Evolutionary conservation across 2,329 filamentous ascomycete genomes (phyloP), one percentile per base, ranked within the genome.

Genomic region (Aquanectria penicillioides): DNA sequence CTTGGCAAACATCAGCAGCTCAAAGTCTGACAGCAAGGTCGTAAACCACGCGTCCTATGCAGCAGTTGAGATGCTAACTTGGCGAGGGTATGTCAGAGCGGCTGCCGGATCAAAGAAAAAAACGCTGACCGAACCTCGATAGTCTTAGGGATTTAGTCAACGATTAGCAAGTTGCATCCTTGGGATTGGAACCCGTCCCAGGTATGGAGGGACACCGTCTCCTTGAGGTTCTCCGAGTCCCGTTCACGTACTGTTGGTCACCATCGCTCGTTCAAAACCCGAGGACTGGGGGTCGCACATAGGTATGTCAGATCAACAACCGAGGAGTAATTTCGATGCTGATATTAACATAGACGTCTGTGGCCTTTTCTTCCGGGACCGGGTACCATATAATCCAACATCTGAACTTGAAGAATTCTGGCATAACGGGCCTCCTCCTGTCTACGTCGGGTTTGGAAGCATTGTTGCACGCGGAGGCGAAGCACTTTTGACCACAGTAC

Each of bases 131-230:
- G n/a, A 28, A 26, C 11, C 9, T 28, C 23, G 6, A 6, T 18
- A 52, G 48, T 3, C 48, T 52, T 3, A 93, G 93, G 23, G 93
- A 97, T 74, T 80, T 97, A 5, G 93, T 97, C 72, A 97, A 97
- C 71, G 84, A 87, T 9, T 97, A 96, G 70, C 23, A 25, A 10
- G 13, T 26, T 12, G 3, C n/a, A n/a, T n/a, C n/a, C n/a, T n/a
- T n/a, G n/a, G n/a, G n/a, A n/a, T n/a, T n/a, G n/a, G n/a, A n/a
- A n/a, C n/a, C n/a, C n/a, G n/a, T n/a, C n/a, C n/a, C n/a, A n/a
- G n/a, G n/a, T n/a, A n/a, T n/a, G n/a, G n/a, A n/a, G n/a, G n/a
- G n/a, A n/a, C n/a, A n/a, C n/a, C n/a, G n/a, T n/a, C n/a, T n/a
- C n/a, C n/a, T n/a, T n/a, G n/a, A n/a, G n/a, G n/a, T n/a, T n/a